Evolutionary conservation across 1,139 yeast species (phyloP).

Genomic region (Zygosaccharomyces sapae): DNA sequence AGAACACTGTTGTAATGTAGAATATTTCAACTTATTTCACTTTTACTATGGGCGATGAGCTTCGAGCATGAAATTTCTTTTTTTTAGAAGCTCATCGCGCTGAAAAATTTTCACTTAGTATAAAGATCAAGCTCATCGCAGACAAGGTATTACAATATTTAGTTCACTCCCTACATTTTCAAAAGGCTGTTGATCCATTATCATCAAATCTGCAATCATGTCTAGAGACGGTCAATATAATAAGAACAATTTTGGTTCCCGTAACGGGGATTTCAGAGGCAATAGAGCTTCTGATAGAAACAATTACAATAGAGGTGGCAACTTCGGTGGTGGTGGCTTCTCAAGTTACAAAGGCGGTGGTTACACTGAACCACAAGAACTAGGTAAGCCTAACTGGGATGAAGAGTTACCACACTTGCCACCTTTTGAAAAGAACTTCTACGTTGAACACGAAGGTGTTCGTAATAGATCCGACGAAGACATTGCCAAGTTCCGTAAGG

Average conservation of each 20-base stretch:
- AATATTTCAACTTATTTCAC: slow-evolving; percentile 2
- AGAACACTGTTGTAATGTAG: background rate
- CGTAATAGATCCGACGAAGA: slow-evolving; percentile 70
- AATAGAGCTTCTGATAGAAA: slow-evolving; percentile 40
- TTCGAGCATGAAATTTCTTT: slow-evolving; percentile 9
- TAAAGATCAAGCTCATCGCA: slow-evolving; percentile 10
- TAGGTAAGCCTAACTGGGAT: slow-evolving; percentile 76
- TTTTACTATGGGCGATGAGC: slow-evolving; percentile 6
- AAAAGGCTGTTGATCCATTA: background rate
- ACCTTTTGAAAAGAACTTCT: slow-evolving; percentile 91
- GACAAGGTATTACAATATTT: background rate
- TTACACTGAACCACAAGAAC: slow-evolving; percentile 36
- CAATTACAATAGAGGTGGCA: slow-evolving; percentile 37
- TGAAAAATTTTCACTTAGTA: slow-evolving; percentile 4
- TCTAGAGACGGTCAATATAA: slow-evolving; percentile 37
- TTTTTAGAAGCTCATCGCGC: slow-evolving; percentile 10
- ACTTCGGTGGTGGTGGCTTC: slow-evolving; percentile 32
- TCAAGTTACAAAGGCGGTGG: slow-evolving; percentile 38
- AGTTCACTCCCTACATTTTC: background rate
- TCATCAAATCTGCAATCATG: slow-evolving; percentile 5
- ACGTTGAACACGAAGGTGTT: slow-evolving; percentile 78
- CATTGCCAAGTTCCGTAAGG: slow-evolving; percentile 67
- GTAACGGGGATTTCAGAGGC: slow-evolving; percentile 42
- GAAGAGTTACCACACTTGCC: slow-evolving; percentile 58
- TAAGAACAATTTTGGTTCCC: slow-evolving; percentile 32